phyloP scores from a whole-genome alignment of 768 basidiomycete species.

The Kwoniella sp. region DNA sequence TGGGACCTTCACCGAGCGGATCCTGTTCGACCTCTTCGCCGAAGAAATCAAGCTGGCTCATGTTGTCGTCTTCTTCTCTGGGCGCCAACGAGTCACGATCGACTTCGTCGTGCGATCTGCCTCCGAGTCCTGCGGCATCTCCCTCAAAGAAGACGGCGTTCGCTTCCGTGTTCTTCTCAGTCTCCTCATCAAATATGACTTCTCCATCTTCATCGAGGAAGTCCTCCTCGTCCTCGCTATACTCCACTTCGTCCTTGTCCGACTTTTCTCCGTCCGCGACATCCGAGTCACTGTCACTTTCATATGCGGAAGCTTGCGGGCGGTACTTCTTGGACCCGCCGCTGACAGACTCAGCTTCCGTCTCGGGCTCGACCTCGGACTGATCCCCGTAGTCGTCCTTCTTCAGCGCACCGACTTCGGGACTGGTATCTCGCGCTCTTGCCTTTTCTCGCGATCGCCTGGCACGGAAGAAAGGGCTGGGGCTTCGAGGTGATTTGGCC shows the following conservation, averaged over 20 bases:
- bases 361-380: slow-evolving; percentile 57
- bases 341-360: slow-evolving; percentile 61
- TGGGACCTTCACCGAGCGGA: slow-evolving; percentile 76
- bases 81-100: slow-evolving; percentile 7
- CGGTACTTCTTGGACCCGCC: slow-evolving; percentile 61
- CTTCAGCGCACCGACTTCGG: slow-evolving; percentile 61
- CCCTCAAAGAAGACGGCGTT: slow-evolving; percentile 60
- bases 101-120: slow-evolving; percentile 20
- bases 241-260: slow-evolving; percentile 19
- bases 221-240: slow-evolving; percentile 58
- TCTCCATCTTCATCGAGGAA: slow-evolving; percentile 60
- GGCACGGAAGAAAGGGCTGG: slow-evolving; percentile 73
- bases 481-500: slow-evolving; percentile 58
- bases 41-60: slow-evolving; percentile 43
- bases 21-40: slow-evolving; percentile 67
- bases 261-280: slow-evolving; percentile 10
- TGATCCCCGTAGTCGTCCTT: slow-evolving; percentile 36
- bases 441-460: slow-evolving; percentile 64
- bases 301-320: slow-evolving; percentile 62
- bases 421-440: slow-evolving; percentile 63
- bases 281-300: slow-evolving; percentile 48
- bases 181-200: slow-evolving; percentile 70
- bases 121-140: slow-evolving; percentile 48
- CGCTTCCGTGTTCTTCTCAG: slow-evolving; percentile 83
- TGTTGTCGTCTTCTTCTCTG: slow-evolving; percentile 30